These are phyloP conservation scores for Cyclotella kingstonii DNA, from an alignment of 108 stramenopile species.

Conservation along the genomic window DNA sequence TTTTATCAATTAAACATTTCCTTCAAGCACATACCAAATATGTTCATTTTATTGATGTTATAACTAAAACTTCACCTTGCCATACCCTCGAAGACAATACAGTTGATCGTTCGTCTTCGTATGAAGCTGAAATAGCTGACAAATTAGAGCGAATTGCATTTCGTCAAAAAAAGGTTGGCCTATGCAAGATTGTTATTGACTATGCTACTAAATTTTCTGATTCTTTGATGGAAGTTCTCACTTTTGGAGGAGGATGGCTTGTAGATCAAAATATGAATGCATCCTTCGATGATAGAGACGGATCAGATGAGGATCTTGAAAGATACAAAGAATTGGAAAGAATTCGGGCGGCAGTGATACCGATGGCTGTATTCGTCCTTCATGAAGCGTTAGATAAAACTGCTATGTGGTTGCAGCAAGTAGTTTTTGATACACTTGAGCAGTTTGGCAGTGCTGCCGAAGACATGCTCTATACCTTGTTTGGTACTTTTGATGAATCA, in stretches of 20 bases:
- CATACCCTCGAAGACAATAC: slow-evolving; percentile 20
- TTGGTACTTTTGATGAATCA: slow-evolving; percentile 30
- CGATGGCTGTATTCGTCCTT: slow-evolving; percentile 54
- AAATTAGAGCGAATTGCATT: slow-evolving; percentile 45
- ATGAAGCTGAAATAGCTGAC: slow-evolving; percentile 51
- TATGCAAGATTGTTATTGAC: slow-evolving; percentile 41
- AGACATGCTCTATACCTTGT: slow-evolving; percentile 36
- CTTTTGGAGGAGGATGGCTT: slow-evolving; percentile 72
- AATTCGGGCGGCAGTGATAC: slow-evolving; percentile 51
- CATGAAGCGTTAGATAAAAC: slow-evolving; percentile 68
- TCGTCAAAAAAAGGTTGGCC: slow-evolving; percentile 38
- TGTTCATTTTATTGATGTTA: slow-evolving; percentile 29
- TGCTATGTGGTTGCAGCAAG: slow-evolving; percentile 63
- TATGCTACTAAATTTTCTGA: slow-evolving; percentile 52
- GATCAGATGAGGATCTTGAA: slow-evolving; percentile 22
- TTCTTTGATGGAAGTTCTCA: slow-evolving; percentile 54
- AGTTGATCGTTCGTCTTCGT: slow-evolving; percentile 5
- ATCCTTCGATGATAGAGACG: slow-evolving; percentile 15
- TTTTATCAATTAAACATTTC: slow-evolving; percentile 22
- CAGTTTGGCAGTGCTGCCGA: slow-evolving; percentile 26
- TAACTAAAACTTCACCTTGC: slow-evolving; percentile 33
- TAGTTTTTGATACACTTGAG: slow-evolving; percentile 49
- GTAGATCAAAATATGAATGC: slow-evolving; percentile 27
- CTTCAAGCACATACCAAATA: slow-evolving; percentile 34
- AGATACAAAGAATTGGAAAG: slow-evolving; percentile 45